Evolutionary conservation across 2,329 filamentous ascomycete genomes (phyloP), one percentile per base, ranked within the genome.

Genomic region (Diaporthe longicolla): DNA sequence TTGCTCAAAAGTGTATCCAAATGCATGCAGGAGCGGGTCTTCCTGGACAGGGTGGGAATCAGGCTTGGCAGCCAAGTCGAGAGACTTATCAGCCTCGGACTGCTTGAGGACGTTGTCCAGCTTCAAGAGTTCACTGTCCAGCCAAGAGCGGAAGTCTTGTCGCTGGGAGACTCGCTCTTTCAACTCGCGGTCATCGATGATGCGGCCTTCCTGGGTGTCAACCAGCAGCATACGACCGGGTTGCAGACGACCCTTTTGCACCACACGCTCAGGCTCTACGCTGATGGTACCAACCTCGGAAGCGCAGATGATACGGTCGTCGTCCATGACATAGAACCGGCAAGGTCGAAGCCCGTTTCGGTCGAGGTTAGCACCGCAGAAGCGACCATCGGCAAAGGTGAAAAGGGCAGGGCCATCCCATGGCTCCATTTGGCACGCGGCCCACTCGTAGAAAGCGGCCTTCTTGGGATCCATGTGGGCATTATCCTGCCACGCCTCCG

Each of bases 391-490:
- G 37, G 96, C 95, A 84, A 98, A 98, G 9, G 95, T 98, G 88
- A 98, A 98, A 43, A 98, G 91, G 72, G 96, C 96, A 45, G 96
- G 96, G 24, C 96, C 96, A 84, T 98, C 96, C 96, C 96, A 98
- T 21, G 96, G 95, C 87, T 98, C 96, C 96, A 98, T 98, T 88
- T 97, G 94, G 84, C 96, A 98, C 78, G 95, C 95, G 80, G 96
- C 96, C 95, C 96, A 98, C 84, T 98, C 95, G 85, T 98, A 98
- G 85, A 98, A 98, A 69, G 96, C 96, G 74, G 95, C 94, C 87
- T 98, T 98, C 81, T 94, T 94, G 73, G 95, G 94, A 80, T 98
- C 95, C 93, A 98, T 97, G 75, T 92, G 88, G 50, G 92, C 87
- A 84, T 98, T 98, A 76, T 95, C 96, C 85, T 98, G 95, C 96